Evolutionary conservation across 129 eudicot genomes (phyloP), one percentile per base, ranked within the genome.

Genomic region (Centrapalus pauciflorus): DNA sequence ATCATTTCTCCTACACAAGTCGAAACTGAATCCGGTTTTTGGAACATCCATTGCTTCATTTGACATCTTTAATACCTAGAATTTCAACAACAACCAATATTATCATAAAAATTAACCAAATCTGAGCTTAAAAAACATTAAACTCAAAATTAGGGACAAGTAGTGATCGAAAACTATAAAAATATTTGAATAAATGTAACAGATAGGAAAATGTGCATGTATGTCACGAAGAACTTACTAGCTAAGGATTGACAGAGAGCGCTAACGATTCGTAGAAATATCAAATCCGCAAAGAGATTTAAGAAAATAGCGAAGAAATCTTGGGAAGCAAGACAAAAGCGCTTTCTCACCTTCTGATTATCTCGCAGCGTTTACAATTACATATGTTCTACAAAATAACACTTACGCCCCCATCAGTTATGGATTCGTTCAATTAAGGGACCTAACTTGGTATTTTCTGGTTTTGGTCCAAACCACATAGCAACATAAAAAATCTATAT

Each of bases 21-120:
- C 96, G 79, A 88, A 92, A 34, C 79, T 79, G 51, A 92, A 92
- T 29, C 95, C 98, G 4, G 95, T 87, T 75, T 83, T 92, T 0
- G 77, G 82, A 28, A 75, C 70, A 43, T 84, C 84, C 55, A 80
- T 67, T 9, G 64, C 67, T 43, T 23, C 77, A 49, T 66, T 72
- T 12, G 85, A 59, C 95, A 87, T 87, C 54, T 67, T 77, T 63
- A 77, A 41, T 61, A 56, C 71, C 78, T 73, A 32, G 7, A 41
- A 21, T 73, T 61, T 26, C 28, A 54, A 28, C 10, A 28, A n/a
- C 2, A 60, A 57, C 16, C 33, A 46, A 28, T 60, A 13, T 8
- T 11, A 26, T 61, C 14, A 70, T 56, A 21, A 26, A 50, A 41
- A 14, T 32, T 40, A 12, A 32, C 29, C 24, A 32, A 32, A 19